Conservation (phyloP, 768 basidiomycete species). For the Suillus weaverae region DNA sequence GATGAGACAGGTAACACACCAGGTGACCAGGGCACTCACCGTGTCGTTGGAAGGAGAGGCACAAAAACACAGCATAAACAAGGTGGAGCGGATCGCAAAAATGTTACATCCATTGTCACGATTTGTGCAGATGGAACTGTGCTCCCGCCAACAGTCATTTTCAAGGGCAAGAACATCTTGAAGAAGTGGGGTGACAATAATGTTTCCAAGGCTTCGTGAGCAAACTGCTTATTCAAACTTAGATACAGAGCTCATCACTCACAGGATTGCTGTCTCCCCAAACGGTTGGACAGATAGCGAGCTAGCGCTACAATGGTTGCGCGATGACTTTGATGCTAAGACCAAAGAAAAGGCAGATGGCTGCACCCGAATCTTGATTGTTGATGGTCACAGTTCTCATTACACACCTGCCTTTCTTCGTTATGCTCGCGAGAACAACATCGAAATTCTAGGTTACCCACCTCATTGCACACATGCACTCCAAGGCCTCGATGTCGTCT, state of each 20-base stretch:
- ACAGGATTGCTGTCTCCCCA: conserved; percentile 15
- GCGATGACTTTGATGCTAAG: conserved; percentile 32
- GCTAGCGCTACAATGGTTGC: conserved; percentile 15
- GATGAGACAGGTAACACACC: conserved; percentile 30
- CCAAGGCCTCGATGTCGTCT: conserved; percentile 30
- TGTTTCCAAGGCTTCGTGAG: conserved; percentile 34
- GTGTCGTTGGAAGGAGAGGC: conserved; percentile 13
- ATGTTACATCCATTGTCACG: conserved; percentile 18
- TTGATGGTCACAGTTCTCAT: conserved; percentile 47
- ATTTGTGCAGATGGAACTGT: conserved; percentile 41
- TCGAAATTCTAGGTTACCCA: conserved; percentile 39
- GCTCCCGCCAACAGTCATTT: conserved; percentile 36
- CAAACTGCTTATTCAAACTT: not conserved
- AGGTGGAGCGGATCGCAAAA: conserved; percentile 33
- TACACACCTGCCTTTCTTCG: conserved; percentile 34
- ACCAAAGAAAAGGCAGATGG: conserved; percentile 38
- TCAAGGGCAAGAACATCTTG: conserved; percentile 36
- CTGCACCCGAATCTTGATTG: conserved; percentile 29
- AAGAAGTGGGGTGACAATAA: conserved; percentile 37
- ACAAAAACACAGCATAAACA: conserved; percentile 33
- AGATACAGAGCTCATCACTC: not conserved
- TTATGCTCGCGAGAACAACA: conserved; percentile 36
- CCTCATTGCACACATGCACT: conserved; percentile 16
- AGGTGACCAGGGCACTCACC: conserved; percentile 9
- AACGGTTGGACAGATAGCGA: conserved; percentile 26